Conservation (phyloP, 1,284 basidiomycete genomes). For the Ustilago xerochloae region DNA sequence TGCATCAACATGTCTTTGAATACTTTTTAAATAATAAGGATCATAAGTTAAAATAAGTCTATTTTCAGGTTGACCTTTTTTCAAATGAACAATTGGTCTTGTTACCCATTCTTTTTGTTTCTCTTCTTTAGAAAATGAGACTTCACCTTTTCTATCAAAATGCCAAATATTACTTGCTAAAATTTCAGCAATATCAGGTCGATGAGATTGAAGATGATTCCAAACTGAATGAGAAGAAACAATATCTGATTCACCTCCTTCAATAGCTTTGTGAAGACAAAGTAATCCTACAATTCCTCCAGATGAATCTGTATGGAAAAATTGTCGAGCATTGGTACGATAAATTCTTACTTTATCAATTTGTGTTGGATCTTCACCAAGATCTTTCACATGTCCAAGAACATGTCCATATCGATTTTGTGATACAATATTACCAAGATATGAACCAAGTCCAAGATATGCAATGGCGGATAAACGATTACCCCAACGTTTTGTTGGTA, state of each 20-base stretch:
- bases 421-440: slow-evolving; percentile 67
- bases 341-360: slow-evolving; percentile 71
- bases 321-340: slow-evolving; percentile 69
- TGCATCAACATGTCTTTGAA: slow-evolving; percentile 65
- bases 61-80: slow-evolving; percentile 38
- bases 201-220: slow-evolving; percentile 69
- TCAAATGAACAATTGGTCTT: slow-evolving; percentile 49
- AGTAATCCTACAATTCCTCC: slow-evolving; percentile 70
- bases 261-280: slow-evolving; percentile 70
- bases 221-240: slow-evolving; percentile 70
- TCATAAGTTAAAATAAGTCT: slow-evolving; percentile 57
- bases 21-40: slow-evolving; percentile 63
- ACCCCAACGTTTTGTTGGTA: slow-evolving; percentile 68
- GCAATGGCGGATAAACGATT: slow-evolving; percentile 68
- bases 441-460: slow-evolving; percentile 69
- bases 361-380: slow-evolving; percentile 70
- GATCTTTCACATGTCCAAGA: slow-evolving; percentile 70
- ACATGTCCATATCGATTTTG: slow-evolving; percentile 70
- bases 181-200: slow-evolving; percentile 70
- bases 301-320: slow-evolving; percentile 68
- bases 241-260: slow-evolving; percentile 71
- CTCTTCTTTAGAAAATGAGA: slow-evolving; percentile 10
- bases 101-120: slow-evolving; percentile 46
- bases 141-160: slow-evolving; percentile 63
- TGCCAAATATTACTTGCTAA: slow-evolving; percentile 64